Conservation (phyloP, 768 basidiomycete genomes). For the Mycena crocata region DNA sequence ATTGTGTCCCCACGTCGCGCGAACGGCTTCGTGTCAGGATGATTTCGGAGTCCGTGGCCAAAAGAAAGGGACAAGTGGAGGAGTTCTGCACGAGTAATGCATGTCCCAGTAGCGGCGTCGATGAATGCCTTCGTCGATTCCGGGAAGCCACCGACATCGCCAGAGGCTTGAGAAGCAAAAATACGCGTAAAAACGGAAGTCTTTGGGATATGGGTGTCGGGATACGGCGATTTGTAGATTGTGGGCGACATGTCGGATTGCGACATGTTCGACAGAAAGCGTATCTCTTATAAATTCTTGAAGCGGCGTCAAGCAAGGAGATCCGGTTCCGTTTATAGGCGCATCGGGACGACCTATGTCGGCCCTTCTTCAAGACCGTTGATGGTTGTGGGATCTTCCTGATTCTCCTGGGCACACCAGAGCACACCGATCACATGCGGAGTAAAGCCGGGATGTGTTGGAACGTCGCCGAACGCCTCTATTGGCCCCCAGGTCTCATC, state of each 20-base stretch:
- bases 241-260: constrained; percentile 27
- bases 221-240: constrained; percentile 45
- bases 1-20: constrained; percentile 56
- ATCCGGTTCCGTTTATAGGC: too few relatives aligned
- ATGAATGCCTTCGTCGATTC: constrained; percentile 59
- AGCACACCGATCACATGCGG: too few relatives aligned
- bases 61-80: constrained; percentile 58
- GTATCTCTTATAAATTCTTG: background rate
- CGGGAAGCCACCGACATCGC: constrained; percentile 49
- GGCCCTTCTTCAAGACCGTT: background rate
- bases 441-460: too few relatives aligned
- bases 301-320: too few relatives aligned
- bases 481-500: too few relatives aligned
- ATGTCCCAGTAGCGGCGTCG: constrained; percentile 60
- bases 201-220: constrained; percentile 38
- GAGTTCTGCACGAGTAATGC: constrained; percentile 59
- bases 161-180: constrained; percentile 29
- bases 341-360: background rate
- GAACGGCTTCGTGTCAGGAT: constrained; percentile 33
- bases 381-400: background rate
- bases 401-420: too few relatives aligned
- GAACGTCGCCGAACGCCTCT: too few relatives aligned
- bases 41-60: constrained; percentile 56
- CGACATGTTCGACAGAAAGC: too few relatives aligned
- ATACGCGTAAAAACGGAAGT: constrained; percentile 47